Percentiles rank a stretch among this genome's conserved stretches.
Conservation (phyloP, 805 yeast genomes). For the Candida peoriensis region DNA sequence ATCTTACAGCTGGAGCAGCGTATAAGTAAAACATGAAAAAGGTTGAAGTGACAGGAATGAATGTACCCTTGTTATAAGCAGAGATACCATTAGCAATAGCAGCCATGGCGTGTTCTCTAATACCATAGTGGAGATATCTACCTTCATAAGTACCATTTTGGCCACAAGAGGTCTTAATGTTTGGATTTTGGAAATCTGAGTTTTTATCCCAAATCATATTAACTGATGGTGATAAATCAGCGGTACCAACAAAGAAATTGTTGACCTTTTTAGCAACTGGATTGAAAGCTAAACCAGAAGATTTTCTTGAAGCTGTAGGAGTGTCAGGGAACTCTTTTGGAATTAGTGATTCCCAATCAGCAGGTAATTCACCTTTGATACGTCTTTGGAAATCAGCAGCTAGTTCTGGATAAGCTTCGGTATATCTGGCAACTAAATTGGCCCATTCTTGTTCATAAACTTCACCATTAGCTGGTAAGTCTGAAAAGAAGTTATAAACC, state of each 20-base stretch:
- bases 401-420: constrained; percentile 22
- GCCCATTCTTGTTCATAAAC: constrained; percentile 23
- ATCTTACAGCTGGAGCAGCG: constrained; percentile 48
- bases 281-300: constrained; percentile 27
- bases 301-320: constrained; percentile 26
- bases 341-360: constrained; percentile 22
- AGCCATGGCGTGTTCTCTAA: constrained; percentile 33
- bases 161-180: constrained; percentile 19
- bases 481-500: constrained; percentile 28
- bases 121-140: constrained; percentile 29
- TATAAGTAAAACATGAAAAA: constrained; percentile 35
- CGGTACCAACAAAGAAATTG: constrained; percentile 30
- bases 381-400: constrained; percentile 25
- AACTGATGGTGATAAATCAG: constrained; percentile 31
- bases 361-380: constrained; percentile 25
- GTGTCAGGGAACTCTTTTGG: constrained; percentile 15
- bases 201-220: constrained; percentile 27
- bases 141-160: constrained; percentile 29
- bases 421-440: constrained; percentile 18
- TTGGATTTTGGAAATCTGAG: constrained; percentile 29
- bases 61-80: constrained; percentile 30
- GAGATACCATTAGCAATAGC: constrained; percentile 30
- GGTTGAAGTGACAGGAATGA: constrained; percentile 34
- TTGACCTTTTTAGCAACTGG: constrained; percentile 24
- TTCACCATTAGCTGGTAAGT: constrained; percentile 22